Percentiles rank a stretch among this genome's conserved stretches.
Conservation (phyloP, 2,329 filamentous ascomycete genomes). For the Aspergillaceae sp. region DNA sequence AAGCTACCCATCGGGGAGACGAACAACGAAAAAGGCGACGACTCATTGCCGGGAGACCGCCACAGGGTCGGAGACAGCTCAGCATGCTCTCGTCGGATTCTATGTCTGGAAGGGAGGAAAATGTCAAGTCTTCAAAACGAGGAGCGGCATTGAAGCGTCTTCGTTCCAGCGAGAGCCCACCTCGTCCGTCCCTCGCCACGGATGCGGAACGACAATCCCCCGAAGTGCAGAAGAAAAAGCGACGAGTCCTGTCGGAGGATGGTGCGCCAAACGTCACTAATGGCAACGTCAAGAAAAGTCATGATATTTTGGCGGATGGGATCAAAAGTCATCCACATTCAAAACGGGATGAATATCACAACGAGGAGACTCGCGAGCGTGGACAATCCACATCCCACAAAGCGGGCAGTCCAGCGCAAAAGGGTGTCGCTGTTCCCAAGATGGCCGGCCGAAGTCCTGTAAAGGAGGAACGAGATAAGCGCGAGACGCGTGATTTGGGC, state of each 20-base stretch:
- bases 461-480: constrained; percentile 25
- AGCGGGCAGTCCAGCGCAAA: constrained; percentile 2
- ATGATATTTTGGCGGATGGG: constrained; percentile 10
- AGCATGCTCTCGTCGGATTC: constrained; percentile 36
- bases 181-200: constrained; percentile 26
- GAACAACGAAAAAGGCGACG: constrained; percentile 32
- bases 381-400: neutral
- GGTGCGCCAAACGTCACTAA: constrained; percentile 23
- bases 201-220: constrained; percentile 23
- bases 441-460: constrained; percentile 15
- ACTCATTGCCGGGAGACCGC: constrained; percentile 34
- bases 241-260: constrained; percentile 34
- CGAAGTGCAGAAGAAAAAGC: constrained; percentile 35
- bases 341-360: constrained; percentile 9
- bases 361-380: constrained; percentile 9
- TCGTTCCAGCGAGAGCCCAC: constrained; percentile 35
- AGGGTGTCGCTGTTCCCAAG: constrained; percentile 8
- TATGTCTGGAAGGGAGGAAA: constrained; percentile 31
- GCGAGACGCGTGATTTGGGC: constrained; percentile 16
- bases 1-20: constrained; percentile 19
- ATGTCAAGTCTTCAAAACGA: constrained; percentile 17
- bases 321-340: constrained; percentile 13
- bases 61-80: constrained; percentile 21
- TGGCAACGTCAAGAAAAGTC: constrained; percentile 20
- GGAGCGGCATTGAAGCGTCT: constrained; percentile 30